Base-by-base conservation (phyloP, 192 early-diverging fungal species). In the Polychytrium aggregatum region DNA sequence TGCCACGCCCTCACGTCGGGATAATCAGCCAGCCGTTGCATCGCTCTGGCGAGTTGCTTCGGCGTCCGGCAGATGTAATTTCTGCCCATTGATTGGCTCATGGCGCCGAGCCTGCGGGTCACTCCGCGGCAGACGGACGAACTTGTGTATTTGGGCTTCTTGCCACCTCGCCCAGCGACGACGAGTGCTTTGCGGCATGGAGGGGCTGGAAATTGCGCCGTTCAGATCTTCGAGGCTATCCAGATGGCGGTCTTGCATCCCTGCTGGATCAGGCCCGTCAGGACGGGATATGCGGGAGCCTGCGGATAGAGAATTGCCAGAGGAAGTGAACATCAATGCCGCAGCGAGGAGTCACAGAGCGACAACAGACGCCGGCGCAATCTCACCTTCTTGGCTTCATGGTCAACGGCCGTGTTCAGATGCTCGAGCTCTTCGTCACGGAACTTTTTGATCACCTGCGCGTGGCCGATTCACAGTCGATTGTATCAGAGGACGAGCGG, bases 371-470 rank as follows among this genome's bases (percentile, higher is more conserved):
- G 2, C 14, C 4, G 28, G 0, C 4, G 27, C 18, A 46, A 16
- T 10, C 35, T 45, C 56, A 81, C 79, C 64, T 74, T 67, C 48
- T 79, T 76, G 10, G 91, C 82, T 38, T 91, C 86, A 46, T 89
- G 72, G 29, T 86, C 83, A 1, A 98, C 70, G 11, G 94, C 91
- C 26, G 83, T 86, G 62, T 89, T 84, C 44, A 86, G 55, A 62
- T 98, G 92, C 55, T 95, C 90, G 21, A 98, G 76, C 63, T 98
- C 94, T 52, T 95, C 91, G 56, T 98, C 94, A 4, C 92, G 67
- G 46, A 90, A 92, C 55, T 86, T 73, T 46, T 86, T 76, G 41
- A 97, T 82, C 1, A 82, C 72, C 75, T 79, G 39, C 9, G 45
- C 5, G n/a, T n/a, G n/a, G n/a, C n/a, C n/a, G n/a, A n/a, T n/a